Base-by-base conservation (phyloP, 1,284 basidiomycete species). In the Fomitiporia mediterranea region DNA sequence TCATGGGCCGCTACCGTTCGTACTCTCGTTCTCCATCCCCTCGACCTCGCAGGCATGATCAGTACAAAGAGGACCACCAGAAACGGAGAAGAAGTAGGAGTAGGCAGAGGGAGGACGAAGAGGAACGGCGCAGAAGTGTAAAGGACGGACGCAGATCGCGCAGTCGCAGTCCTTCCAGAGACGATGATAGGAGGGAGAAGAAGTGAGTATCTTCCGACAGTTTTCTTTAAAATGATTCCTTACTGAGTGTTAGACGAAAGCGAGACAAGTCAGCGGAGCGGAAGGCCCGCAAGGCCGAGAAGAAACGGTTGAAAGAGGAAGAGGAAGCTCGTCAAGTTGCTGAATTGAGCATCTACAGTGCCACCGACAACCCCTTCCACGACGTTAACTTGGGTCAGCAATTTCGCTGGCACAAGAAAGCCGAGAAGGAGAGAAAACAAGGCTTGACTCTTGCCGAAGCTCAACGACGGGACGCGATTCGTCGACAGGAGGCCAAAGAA, bases 401-500 rank as follows among this genome's bases (percentile, higher is more conserved):
- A 69, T 99, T 99, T 72, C 84, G 89, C 58, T 99, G 97, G 97
- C 91, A 94, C 71, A 99, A 99, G 79, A 99, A 99, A 75, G 82
- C 86, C 35, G 96, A 99, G 69, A 94, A 94, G 74, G 97, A 99
- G 69, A 82, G 84, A 66, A 98, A 96, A 70, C 74, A 84, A 56
- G 97, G 97, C 1, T 67, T 99, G 55, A 82, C 86, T 1, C 67
- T 85, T 0, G 86, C 84, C 1, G 96, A 99, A 66, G 81, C 90
- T 2, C 86, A 89, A 59, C 77, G 78, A 61, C 81, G 83, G 63
- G 97, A 99, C 72, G 86, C 86, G 2, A 70, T 91, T 23, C 74
- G 96, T 51, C 78, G 89, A 30, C 81, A 89, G 62, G 97, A 99
- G 66, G 94, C 95, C 1, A 92, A 92, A 73, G 94, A 97, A 66